Evolutionary conservation across 2,329 filamentous ascomycete genomes (phyloP), one percentile per base, ranked within the genome.

Genomic region (Talaromyces marneffei): DNA sequence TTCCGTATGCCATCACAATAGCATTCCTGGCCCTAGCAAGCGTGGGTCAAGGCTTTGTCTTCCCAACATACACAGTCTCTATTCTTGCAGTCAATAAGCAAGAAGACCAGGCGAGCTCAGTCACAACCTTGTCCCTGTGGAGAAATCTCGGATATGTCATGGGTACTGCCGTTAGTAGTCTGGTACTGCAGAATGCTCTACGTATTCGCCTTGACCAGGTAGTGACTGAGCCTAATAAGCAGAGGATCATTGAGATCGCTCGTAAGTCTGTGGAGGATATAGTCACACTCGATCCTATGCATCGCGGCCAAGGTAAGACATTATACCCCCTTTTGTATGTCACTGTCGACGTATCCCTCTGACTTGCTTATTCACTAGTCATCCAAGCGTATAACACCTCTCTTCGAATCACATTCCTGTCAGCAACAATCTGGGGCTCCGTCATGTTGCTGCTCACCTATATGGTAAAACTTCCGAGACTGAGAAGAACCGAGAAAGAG

Each of bases 141-240:
- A 82, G 89, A 59, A 85, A 84, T 62, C 74, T 92, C 4, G 90
- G 89, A 6, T 83, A 82, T 60, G 88, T 92, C 0, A 80, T 92
- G 69, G 90, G 89, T n/a, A 83, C 92, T 48, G 85, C 89, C 0
- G 77, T 82, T 57, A 89, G 85, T 66, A 89, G 87, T 70, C 80
- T 91, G 61, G 83, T 91, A 7, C 77, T 92, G 64, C 89, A 93
- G 75, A 91, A 91, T 68, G 81, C 84, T 0, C 76, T 93, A 57
- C 74, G 83, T 8, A 75, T 79, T 18, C 87, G 86, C 65, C 79
- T 93, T 4, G 74, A 83, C 4, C 65, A 71, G 10, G 80, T 82
- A 35, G 86, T 92, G 8, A 79, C 78, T 0, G 87, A 85, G 0
- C 77, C 78, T 0, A 78, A 85, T 25, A 88, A 86, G 68, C 78